A percentile compares a stretch with the other conserved stretches of the same genome.
These are phyloP conservation scores for Boletus rubroflammeus DNA, from an alignment of 768 basidiomycete species.

Conservation along the genomic window DNA sequence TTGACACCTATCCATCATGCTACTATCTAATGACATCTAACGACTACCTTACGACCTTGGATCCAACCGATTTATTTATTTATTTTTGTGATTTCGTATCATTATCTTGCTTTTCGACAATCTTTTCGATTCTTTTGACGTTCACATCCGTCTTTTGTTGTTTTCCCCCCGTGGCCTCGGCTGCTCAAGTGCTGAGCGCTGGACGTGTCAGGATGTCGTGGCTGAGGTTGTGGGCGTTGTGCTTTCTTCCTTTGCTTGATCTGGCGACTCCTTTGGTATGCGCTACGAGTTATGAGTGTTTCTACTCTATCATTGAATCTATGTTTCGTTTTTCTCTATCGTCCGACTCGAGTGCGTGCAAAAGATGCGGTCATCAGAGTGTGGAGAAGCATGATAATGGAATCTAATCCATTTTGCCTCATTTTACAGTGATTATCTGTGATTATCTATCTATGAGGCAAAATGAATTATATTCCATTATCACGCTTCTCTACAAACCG, in stretches of 20 bases:
- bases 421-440: too few species aligned
- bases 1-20: background rate
- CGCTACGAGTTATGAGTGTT: background rate
- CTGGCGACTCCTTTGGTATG: background rate
- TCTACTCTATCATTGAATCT: slow-evolving; percentile 18
- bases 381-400: too few species aligned
- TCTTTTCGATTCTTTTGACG: background rate
- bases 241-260: background rate
- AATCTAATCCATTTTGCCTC: too few species aligned
- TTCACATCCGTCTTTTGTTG: background rate
- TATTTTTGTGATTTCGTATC: slow-evolving; percentile 17
- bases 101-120: slow-evolving; percentile 19
- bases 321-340: slow-evolving; percentile 3
- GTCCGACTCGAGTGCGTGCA: background rate
- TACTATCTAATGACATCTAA: slow-evolving; percentile 15
- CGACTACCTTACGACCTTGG: slow-evolving; percentile 17
- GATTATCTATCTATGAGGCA: too few species aligned
- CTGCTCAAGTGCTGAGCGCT: background rate
- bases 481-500: too few species aligned
- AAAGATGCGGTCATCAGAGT: background rate
- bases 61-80: background rate
- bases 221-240: background rate
- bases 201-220: background rate
- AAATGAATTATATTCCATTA: too few species aligned
- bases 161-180: background rate